A percentile compares a stretch with the other conserved stretches of the same genome.
Conservation (phyloP, 2,329 filamentous ascomycete species). For the Sarocladium kiliense region DNA sequence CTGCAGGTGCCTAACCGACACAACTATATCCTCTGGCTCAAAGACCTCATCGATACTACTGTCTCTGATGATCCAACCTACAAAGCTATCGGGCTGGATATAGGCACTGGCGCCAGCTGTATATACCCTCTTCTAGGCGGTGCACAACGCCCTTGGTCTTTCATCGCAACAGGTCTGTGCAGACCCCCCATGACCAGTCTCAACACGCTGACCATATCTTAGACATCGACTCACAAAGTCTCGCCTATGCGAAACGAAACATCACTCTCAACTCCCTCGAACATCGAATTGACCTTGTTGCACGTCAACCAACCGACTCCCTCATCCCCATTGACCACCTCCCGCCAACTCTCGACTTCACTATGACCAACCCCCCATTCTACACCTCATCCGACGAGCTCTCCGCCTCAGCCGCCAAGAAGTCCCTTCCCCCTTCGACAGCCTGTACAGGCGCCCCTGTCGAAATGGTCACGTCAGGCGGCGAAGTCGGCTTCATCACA, state of each 20-base stretch:
- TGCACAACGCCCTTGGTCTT: constrained; percentile 65
- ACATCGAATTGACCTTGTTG: constrained; percentile 58
- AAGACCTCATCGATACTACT: constrained; percentile 71
- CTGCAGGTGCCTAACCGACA: constrained; percentile 60
- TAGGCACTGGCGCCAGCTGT: constrained; percentile 85
- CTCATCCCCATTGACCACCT: constrained; percentile 57
- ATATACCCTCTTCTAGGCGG: constrained; percentile 87
- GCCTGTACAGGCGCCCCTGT: constrained; percentile 70
- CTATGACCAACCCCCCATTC: constrained; percentile 94
- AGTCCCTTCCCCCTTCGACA: constrained; percentile 63
- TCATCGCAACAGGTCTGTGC: constrained; percentile 54
- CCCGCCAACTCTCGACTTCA: constrained; percentile 59
- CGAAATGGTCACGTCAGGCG: constrained; percentile 82
- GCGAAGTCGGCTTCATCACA: constrained; percentile 70
- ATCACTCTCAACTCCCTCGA: constrained; percentile 60
- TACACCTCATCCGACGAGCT: constrained; percentile 73
- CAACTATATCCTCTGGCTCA: constrained; percentile 89
- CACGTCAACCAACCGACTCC: constrained; percentile 41
- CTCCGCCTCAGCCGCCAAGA: constrained; percentile 55
- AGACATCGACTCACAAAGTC: constrained; percentile 71
- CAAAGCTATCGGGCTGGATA: constrained; percentile 68
- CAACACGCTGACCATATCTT: constrained; percentile 9
- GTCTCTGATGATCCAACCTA: constrained; percentile 39
- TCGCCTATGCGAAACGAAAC: constrained; percentile 63
- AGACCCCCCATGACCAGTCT: background rate